Percentiles rank a stretch among this genome's conserved stretches.
phyloP scores from a whole-genome alignment of 2,329 filamentous ascomycete species.

The Byssochlamys sp. region DNA sequence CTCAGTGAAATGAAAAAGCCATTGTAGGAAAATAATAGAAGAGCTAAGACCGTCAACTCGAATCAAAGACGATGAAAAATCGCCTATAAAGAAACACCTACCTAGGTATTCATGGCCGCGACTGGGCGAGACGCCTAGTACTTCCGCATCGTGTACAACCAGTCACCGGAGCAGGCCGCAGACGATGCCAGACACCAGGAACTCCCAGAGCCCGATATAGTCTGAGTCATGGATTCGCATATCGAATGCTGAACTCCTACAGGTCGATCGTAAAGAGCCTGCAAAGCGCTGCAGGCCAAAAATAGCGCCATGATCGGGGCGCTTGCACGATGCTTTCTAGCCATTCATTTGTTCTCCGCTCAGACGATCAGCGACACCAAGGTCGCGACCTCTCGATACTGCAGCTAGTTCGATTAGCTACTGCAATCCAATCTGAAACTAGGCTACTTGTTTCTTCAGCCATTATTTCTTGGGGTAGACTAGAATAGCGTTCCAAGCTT shows the following conservation, averaged over 20 bases:
- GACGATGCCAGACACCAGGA: background rate
- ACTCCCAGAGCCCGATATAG: background rate
- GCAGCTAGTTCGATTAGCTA: background rate
- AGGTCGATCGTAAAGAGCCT: conserved; percentile 8
- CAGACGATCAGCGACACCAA: background rate
- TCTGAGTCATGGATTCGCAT: conserved; percentile 15
- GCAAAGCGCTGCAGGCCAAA: conserved; percentile 16
- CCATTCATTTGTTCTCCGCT: conserved; percentile 13
- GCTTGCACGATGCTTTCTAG: conserved; percentile 13
- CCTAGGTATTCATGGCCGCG: background rate
- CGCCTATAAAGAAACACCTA: background rate
- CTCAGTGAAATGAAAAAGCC: background rate
- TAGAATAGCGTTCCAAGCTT: background rate
- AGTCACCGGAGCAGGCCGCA: background rate
- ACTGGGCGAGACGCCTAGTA: background rate
- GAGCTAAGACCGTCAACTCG: background rate
- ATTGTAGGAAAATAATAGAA: background rate
- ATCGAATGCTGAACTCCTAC: conserved; percentile 9
- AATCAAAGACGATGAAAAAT: background rate
- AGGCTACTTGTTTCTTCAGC: background rate
- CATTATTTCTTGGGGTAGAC: background rate
- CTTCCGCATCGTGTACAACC: background rate
- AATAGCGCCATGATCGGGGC: conserved; percentile 18
- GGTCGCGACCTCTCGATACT: background rate
- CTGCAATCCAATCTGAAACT: background rate